Base-by-base conservation (phyloP, 805 yeast species). In the Saturnispora saitoi region DNA sequence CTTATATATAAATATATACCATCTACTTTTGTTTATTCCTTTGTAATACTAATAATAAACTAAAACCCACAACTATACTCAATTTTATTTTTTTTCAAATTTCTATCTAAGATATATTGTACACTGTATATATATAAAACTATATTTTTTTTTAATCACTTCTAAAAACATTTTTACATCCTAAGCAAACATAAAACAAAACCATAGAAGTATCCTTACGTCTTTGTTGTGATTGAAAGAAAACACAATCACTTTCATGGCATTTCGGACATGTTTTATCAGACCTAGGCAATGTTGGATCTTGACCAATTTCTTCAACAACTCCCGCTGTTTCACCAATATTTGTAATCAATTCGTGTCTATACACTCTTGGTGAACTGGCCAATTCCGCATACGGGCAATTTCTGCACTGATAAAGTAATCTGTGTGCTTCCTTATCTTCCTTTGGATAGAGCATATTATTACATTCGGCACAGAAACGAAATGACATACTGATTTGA, bases 361-460 rank as follows among this genome's bases (percentile, higher is more conserved):
- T 75, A 65, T 87, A 88, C 34, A 93, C 95, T 62, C 84, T 78
- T 30, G 96, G 83, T 56, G 85, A 78, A 49, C 82, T 89, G 0
- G 98, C 96, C 53, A 85, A 76, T 66, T 93, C 98, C 4, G 95
- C 86, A 67, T 91, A 91, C 45, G 87, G 80, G 64, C 99, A 93
- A 62, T 91, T 90, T 62, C 99, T 81, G 69, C 99, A 93, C 51
- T 95, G 90, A 65, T 86, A 93, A 51, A 91, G 71, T 53, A 93
- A 70, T 55, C 88, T 67, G 62, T 78, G 80, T 55, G 78, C 73
- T 50, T 83, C 87, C 61, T 84, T 86, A 64, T 93, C 98, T 71
- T 93, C 99, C 57, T 87, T 80, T 19, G 99, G 99, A 66, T 93
- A 93, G 69, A 93, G 77, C 99, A 93, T 93, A 65, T 93, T 93